Base-by-base conservation (phyloP, 106 monocot species). In the Dendrobium officinale region DNA sequence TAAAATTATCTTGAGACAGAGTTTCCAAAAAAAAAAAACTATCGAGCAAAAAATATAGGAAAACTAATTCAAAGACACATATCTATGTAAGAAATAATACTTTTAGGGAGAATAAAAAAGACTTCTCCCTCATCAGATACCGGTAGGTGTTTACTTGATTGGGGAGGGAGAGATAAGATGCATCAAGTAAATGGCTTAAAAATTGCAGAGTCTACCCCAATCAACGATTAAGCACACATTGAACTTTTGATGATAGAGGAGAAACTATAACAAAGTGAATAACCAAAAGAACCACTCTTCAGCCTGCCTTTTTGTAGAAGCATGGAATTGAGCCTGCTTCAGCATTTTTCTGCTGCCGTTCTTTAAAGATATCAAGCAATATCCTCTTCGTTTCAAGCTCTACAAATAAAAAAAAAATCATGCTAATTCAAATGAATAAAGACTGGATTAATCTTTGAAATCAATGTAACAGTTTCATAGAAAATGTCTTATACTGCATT, bases 331-430 rank as follows among this genome's bases (percentile, higher is more conserved):
- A 84, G 68, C 95, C 95, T 66, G 91, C 89, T 95, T 98, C 91
- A 64, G 92, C 89, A 84, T 88, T 97, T 81, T 90, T 91, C 82
- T 92, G 90, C 61, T 98, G 98, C 43, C 92, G 87, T 59, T 98
- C 95, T 83, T 98, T 98, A 77, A 98, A 98, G 72, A 98, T 95
- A 77, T 98, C 98, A 75, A 98, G 94, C 83, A 98, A 83, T 78
- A 95, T 92, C 82, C 98, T 92, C 77, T 98, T 98, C 24, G 94
- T 98, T 85, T 98, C 98, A 67, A 98, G 90, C 81, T 98, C 98
- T 98, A 88, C 55, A 87, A 77, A 61, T 33, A 9, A 70, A 70
- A 70, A 37, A 68, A 31, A 15, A 10, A 40, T 7, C 15, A 31
- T 70, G 31, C 15, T 33, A 70, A 43, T 13, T 74, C 43, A 74